A percentile compares a stretch with the other conserved stretches of the same genome.
Conservation (phyloP, 805 yeast species). For the Monosporozyma aquatica region DNA sequence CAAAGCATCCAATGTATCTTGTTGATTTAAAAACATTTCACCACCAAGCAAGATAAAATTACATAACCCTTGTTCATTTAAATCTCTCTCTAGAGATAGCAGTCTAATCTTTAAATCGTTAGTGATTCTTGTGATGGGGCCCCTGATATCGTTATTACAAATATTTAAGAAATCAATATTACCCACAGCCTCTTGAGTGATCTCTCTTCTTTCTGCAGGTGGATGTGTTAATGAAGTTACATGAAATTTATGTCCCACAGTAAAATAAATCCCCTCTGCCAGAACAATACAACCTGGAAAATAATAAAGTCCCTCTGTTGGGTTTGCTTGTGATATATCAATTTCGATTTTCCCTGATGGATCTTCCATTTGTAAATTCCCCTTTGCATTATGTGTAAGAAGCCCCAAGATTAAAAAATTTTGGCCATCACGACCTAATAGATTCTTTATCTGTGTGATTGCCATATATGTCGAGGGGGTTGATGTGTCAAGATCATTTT, state of each 20-base stretch:
- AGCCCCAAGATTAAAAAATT: conserved; percentile 74
- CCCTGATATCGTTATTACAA: conserved; percentile 27
- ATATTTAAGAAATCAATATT: conserved; percentile 59
- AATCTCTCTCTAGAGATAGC: conserved; percentile 45
- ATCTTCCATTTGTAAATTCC: conserved; percentile 74
- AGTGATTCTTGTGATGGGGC: conserved; percentile 49
- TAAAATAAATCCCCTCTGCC: conserved; percentile 77
- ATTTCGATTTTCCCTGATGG: conserved; percentile 64
- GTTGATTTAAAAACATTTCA: conserved; percentile 57
- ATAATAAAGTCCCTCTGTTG: conserved; percentile 56
- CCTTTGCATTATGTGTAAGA: conserved; percentile 51
- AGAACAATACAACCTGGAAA: conserved; percentile 69
- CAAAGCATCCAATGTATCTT: conserved; percentile 51
- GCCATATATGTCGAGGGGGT: conserved; percentile 21
- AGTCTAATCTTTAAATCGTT: conserved; percentile 47
- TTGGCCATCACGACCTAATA: conserved; percentile 75
- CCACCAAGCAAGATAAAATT: conserved; percentile 62
- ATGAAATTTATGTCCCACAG: conserved; percentile 56
- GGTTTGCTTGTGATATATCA: conserved; percentile 51
- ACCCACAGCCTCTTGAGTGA: conserved; percentile 64
- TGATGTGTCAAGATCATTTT: conserved; percentile 2
- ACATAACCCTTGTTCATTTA: conserved; percentile 39
- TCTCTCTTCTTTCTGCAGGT: conserved; percentile 68
- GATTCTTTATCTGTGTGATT: conserved; percentile 69
- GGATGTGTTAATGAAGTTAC: conserved; percentile 79